Evolutionary conservation across 306 rosid species (phyloP), one percentile per base, ranked within the genome.

Genomic region (Senna siamea): DNA sequence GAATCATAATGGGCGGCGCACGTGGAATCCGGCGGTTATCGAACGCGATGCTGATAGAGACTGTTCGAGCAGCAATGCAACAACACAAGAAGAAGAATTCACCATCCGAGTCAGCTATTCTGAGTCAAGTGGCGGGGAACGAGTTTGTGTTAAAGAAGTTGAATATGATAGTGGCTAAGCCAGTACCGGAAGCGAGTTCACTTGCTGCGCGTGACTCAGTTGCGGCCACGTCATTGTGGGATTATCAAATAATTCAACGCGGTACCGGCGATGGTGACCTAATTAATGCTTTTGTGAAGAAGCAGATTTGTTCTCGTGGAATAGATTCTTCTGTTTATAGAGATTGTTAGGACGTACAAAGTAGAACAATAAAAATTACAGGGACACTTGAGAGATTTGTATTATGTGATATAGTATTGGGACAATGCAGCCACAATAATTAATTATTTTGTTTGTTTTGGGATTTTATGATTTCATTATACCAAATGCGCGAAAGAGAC

Each of bases 281-380:
- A 7, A 7, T 37, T 74, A 60, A 63, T 76, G 74, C 83, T 11
- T 76, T 89, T 43, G 52, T 91, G 78, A 85, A 70, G 86, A 87
- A 50, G 73, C 76, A 70, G 54, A 70, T 91, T 12, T 94, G 98
- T 87, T 79, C 81, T 4, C 84, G 78, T 56, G 85, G 71, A 38
- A 63, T 81, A 6, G 96, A 89, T 87, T 89, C 95, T 82, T 87
- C 91, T 87, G 90, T 84, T 15, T 94, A 94, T 81, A 87, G 77
- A 50, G 90, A 91, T 81, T 91, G 98, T 79, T 84, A 82, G 80
- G 23, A 35, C 35, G 67, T 77, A 75, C 78, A 41, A 26, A 26
- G 30, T 26, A 26, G 30, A 37, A 5, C 8, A 37, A 37, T 37
- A 5, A 37, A 37, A 37, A 37, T 37, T 4, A 37, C 3, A 26